Conservation (phyloP, 1,139 yeast species). For the Meyerozyma elateridarum region DNA sequence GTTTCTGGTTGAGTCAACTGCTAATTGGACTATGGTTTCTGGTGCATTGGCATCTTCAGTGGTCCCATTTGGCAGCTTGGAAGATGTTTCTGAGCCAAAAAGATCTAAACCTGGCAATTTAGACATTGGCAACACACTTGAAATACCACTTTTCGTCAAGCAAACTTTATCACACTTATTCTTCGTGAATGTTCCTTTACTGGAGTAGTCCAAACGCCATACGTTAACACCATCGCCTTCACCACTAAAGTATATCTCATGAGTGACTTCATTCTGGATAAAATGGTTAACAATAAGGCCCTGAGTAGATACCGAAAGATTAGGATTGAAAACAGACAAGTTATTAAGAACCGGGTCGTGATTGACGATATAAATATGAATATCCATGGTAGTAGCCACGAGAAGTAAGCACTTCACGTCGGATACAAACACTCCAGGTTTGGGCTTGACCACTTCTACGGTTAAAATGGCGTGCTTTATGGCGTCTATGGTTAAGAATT, state of each 20-base stretch:
- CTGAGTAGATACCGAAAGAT: slow-evolving; percentile 71
- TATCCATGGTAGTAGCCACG: slow-evolving; percentile 75
- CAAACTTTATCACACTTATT: slow-evolving; percentile 81
- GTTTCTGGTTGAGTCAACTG: slow-evolving; percentile 72
- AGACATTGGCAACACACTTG: slow-evolving; percentile 50
- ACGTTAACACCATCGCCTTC: slow-evolving; percentile 70
- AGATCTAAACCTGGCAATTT: slow-evolving; percentile 43
- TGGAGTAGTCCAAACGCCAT: slow-evolving; percentile 87
- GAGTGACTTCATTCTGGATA: slow-evolving; percentile 54
- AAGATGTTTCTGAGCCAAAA: slow-evolving; percentile 22
- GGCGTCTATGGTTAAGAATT: slow-evolving; percentile 78
- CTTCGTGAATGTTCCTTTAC: slow-evolving; percentile 82
- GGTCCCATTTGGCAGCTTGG: no score
- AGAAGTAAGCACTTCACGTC: slow-evolving; percentile 68
- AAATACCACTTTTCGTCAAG: slow-evolving; percentile 63
- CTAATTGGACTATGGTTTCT: slow-evolving; percentile 61
- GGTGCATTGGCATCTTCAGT: slow-evolving; percentile 23
- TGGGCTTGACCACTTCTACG: slow-evolving; percentile 75
- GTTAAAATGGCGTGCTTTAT: slow-evolving; percentile 73
- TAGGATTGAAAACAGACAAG: slow-evolving; percentile 75
- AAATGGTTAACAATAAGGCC: slow-evolving; percentile 73
- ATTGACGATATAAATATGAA: slow-evolving; percentile 73
- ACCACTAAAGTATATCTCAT: slow-evolving; percentile 82
- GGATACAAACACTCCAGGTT: slow-evolving; percentile 72
- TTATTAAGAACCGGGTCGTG: slow-evolving; percentile 46